Percentiles rank a stretch among this genome's conserved stretches.
These are phyloP conservation scores for Oehlia diaphana DNA, from an alignment of 192 early-diverging fungal genomes.

Conservation along the genomic window DNA sequence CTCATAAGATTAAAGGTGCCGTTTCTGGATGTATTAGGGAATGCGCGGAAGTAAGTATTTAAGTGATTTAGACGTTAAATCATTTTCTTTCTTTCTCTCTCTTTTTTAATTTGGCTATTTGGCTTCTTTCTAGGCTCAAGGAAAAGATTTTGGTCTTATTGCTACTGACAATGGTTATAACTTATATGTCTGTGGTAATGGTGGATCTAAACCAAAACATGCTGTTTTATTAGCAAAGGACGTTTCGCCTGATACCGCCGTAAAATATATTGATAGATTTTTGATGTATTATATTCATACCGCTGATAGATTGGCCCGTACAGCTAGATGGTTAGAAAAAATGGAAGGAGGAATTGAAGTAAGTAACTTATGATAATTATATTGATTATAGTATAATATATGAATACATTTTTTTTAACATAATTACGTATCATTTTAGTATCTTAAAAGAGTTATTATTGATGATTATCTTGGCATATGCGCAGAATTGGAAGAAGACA, in stretches of 20 bases:
- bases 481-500: conserved; percentile 66
- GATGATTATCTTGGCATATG: conserved; percentile 67
- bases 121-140: conserved; percentile 32
- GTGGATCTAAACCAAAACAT: conserved; percentile 66
- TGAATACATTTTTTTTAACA: too few species aligned
- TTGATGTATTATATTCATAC: conserved; percentile 73
- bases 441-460: conserved; percentile 58
- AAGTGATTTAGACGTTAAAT: neutral
- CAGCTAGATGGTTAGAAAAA: conserved; percentile 71
- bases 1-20: conserved; percentile 70
- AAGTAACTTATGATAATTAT: conserved; percentile 49
- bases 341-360: conserved; percentile 63
- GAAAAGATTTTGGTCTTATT: conserved; percentile 52
- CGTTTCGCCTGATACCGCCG: conserved; percentile 48
- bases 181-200: conserved; percentile 70
- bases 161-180: conserved; percentile 75
- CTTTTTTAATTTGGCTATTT: neutral
- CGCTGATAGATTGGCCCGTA: conserved; percentile 64
- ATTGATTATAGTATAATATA: too few species aligned
- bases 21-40: conserved; percentile 69
- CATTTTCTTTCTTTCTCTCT: neutral
- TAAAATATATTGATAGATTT: conserved; percentile 66
- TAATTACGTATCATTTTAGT: conserved; percentile 22
- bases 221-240: conserved; percentile 60
- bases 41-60: conserved; percentile 42